Conservation (phyloP, 1,284 basidiomycete species). For the Ustilago esculenta region DNA sequence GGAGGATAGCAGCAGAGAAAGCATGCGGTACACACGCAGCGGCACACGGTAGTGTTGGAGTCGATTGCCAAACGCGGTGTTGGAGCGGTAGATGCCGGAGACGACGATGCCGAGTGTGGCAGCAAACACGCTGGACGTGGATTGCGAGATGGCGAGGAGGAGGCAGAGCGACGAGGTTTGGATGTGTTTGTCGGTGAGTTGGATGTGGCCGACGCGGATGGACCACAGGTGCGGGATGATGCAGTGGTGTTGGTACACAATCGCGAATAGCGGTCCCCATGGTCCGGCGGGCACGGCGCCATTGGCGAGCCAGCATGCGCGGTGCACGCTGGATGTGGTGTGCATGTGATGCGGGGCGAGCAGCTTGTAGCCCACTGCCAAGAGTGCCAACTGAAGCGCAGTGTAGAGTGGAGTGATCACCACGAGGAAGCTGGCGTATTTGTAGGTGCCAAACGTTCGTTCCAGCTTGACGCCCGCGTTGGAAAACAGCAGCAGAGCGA, state of each 20-base stretch:
- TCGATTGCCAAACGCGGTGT: not conserved
- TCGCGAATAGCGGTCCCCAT: conserved; percentile 27
- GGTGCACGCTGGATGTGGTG: no score
- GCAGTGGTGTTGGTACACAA: conserved; percentile 30
- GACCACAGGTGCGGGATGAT: conserved; percentile 42
- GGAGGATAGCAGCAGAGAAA: not conserved
- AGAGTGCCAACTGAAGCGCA: conserved; percentile 5
- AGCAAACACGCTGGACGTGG: not conserved
- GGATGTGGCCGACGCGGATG: conserved; percentile 8
- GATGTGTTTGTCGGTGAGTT: conserved; percentile 24
- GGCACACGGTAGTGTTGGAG: conserved; percentile 29
- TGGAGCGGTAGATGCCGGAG: conserved; percentile 25
- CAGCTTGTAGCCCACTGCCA: not conserved
- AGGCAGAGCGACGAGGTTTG: conserved; percentile 7
- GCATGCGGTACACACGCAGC: conserved; percentile 7
- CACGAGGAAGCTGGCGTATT: conserved; percentile 73
- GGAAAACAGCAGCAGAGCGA: conserved; percentile 80
- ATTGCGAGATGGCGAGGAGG: conserved; percentile 25
- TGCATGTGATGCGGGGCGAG: no score
- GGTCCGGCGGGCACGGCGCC: conserved; percentile 31
- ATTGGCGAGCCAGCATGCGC: conserved; percentile 3
- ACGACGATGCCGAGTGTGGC: conserved; percentile 6
- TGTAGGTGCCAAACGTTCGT: conserved; percentile 83
- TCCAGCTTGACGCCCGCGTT: conserved; percentile 79
- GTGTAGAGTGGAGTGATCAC: conserved; percentile 18